Base-by-base conservation (phyloP, 352 stramenopile genomes). In the Thalassiosira pacifica region DNA sequence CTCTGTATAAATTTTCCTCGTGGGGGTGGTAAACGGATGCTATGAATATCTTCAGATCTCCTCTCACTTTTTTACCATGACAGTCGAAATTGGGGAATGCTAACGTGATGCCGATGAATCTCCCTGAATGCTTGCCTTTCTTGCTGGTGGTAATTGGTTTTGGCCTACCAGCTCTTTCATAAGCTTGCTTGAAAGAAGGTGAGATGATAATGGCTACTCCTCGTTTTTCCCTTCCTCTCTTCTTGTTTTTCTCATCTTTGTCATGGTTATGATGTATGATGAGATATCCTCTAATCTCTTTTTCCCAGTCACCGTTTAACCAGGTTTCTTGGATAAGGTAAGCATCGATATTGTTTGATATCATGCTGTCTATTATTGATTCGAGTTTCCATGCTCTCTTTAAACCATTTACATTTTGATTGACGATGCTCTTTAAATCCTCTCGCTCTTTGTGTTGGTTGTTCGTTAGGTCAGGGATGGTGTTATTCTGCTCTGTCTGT, bases 121-220 rank as follows among this genome's bases (percentile, higher is more conserved):
- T 8, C 45, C 45, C 45, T 57, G 18, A 10, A n/a, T 24, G 24
- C 45, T 57, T 19, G 18, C 59, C 26, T 32, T 32, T 27, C n/a
- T 8, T 37, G 19, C 1, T 13, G 6, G 55, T 67, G 6, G 48
- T 67, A 1, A 68, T 37, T 0, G 31, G 55, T 68, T 55, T 34
- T 60, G 26, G 22, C 2, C 32, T 31, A 13, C 55, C 55, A 19
- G 69, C 52, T 40, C 10, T 29, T 67, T 60, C 40, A 18, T 48
- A 77, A 9, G 69, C 69, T 65, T 60, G n/a, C 6, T 29, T 22
- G 40, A 68, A 77, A 45, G 22, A 2, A 0, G 69, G 69, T 1
- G 31, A 68, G 27, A 77, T 32, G 9, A 77, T 68, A 45, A 77
- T 77, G n/a, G 22, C 69, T 16, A 77, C 69, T 68, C 69, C 53